Evolutionary conservation across 441 rosid genomes (phyloP).

Genomic region (Corymbia calophylla): DNA sequence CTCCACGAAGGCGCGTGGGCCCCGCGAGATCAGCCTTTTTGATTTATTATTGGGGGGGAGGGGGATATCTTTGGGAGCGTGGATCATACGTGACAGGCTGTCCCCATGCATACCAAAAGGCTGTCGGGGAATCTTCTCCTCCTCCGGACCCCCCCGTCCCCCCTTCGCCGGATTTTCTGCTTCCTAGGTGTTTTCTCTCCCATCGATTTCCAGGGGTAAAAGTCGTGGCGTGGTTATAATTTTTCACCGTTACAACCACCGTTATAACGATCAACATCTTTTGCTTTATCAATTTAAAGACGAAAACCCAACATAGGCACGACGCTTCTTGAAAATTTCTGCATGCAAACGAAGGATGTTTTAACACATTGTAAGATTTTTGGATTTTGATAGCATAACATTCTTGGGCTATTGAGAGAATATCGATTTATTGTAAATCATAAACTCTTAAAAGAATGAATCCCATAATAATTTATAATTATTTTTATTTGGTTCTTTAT

Average conservation of each 20-base stretch:
- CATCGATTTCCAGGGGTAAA: neutral
- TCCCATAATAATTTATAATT: too few relatives aligned
- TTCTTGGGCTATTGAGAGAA: too few relatives aligned
- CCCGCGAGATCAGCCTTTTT: neutral
- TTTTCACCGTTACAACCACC: neutral
- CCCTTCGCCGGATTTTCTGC: neutral
- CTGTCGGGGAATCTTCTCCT: neutral
- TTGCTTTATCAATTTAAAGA: neutral
- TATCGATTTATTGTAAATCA: too few relatives aligned
- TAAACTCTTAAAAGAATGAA: too few relatives aligned
- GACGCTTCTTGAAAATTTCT: neutral
- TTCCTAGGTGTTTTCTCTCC: neutral
- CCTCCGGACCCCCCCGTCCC: neutral
- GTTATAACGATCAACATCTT: neutral
- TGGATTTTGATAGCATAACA: too few relatives aligned
- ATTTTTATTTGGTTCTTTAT: too few relatives aligned
- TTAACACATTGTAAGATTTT: neutral
- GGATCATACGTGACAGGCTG: neutral
- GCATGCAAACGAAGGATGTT: neutral
- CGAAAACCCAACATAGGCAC: neutral
- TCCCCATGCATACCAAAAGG: neutral
- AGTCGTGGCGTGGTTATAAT: fast-evolving
- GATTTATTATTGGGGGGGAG: too few relatives aligned
- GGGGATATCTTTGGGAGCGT: neutral
- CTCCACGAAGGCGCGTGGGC: neutral